Evolutionary conservation across 441 rosid species (phyloP), one percentile per base, ranked within the genome.

Genomic region (Iberis amara): DNA sequence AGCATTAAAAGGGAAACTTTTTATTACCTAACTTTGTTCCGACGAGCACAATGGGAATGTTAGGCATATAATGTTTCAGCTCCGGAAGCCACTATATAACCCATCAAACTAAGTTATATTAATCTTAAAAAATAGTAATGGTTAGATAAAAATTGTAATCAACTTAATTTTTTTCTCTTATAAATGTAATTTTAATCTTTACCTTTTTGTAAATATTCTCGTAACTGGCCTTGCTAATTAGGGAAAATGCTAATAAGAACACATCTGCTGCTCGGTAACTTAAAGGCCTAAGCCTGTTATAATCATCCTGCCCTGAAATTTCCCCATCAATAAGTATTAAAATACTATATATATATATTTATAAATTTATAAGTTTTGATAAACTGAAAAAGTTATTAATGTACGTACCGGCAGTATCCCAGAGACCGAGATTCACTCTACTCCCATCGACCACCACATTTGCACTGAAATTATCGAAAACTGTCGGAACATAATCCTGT

Each of bases 181-280:
- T 18, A 18, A 18, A 18, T 18, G 36, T 10, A n/a, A 35, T n/a
- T 35, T 66, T 28, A 26, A 7, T 2, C 26, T 6, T 27, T 18
- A 85, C 94, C 91, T 85, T 88, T 57, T 85, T 88, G 68, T 78
- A 50, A 48, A 85, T 71, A 57, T 88, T 88, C 72, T 82, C 94
- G 52, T 81, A 88, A 61, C 91, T 85, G 41, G 92, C 91, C 59
- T 77, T 82, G 75, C 96, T 85, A 37, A 75, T 68, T 31, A 88
- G 76, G 38, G 96, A 88, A 65, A 88, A 88, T 11, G 91, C 85
- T 75, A 88, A 53, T 63, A 88, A 64, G 63, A 88, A 88, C 52
- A 85, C 81, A 75, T 88, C 96, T 46, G 96, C 95, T 62, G 94
- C 96, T 76, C 96, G 78, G 70, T 88, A 88, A 61, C 96, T 88